These are phyloP conservation scores for Fusarium setosum DNA, from an alignment of 2,329 filamentous ascomycete species.

Conservation along the genomic window DNA sequence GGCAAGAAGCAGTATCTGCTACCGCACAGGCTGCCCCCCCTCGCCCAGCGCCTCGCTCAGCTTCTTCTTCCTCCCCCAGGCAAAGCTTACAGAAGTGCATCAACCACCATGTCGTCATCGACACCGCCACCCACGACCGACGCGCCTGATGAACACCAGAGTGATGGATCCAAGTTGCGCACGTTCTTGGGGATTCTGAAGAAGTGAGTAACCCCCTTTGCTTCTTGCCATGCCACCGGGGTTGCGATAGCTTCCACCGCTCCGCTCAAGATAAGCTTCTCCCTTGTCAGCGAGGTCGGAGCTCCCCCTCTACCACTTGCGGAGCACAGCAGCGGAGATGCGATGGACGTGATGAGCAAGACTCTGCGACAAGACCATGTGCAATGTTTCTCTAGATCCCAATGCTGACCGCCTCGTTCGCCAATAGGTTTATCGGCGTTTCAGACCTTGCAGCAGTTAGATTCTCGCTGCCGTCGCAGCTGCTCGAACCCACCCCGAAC, in stretches of 20 bases:
- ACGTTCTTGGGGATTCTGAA: conserved; percentile 89
- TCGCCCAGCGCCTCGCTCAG: conserved; percentile 6
- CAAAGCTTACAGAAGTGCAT: conserved; percentile 15
- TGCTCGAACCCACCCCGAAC: conserved; percentile 96
- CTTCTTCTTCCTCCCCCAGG: conserved; percentile 16
- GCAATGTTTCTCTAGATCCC: conserved; percentile 3
- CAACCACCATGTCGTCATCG: conserved; percentile 53
- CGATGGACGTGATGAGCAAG: neutral
- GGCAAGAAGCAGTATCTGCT: conserved; percentile 1
- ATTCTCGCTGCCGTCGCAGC: conserved; percentile 94
- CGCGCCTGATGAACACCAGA: conserved; percentile 62
- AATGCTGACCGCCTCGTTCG: conserved; percentile 43
- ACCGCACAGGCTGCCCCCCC: neutral
- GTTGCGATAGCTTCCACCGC: conserved; percentile 30
- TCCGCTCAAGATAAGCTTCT: conserved; percentile 1
- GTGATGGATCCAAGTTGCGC: conserved; percentile 88
- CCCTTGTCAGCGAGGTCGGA: conserved; percentile 31
- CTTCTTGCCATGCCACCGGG: conserved; percentile 1
- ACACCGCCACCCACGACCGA: conserved; percentile 47
- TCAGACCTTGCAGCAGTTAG: conserved; percentile 94
- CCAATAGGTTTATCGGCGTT: conserved; percentile 88
- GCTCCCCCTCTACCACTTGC: conserved; percentile 14
- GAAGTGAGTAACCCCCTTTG: conserved; percentile 70
- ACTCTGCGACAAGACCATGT: conserved; percentile 11
- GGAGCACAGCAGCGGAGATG: conserved; percentile 29